These are phyloP conservation scores for Panus rudis DNA, from an alignment of 768 basidiomycete genomes.

Conservation along the genomic window DNA sequence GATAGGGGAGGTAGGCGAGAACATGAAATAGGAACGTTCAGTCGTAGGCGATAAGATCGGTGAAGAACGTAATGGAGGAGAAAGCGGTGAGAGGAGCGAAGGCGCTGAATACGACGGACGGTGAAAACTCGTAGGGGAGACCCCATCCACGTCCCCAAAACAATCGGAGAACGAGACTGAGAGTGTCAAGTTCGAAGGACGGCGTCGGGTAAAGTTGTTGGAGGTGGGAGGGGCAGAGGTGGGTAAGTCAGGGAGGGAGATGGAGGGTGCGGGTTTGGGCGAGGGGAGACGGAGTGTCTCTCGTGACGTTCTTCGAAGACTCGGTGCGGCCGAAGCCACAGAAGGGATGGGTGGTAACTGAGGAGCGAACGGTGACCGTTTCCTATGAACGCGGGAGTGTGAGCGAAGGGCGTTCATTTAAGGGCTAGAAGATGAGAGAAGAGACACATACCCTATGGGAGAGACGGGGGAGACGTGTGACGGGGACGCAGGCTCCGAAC, in stretches of 20 bases:
- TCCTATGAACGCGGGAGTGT: not conserved
- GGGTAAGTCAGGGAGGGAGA: conserved; percentile 42
- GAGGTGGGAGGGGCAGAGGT: conserved; percentile 4
- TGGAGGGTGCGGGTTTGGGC: conserved; percentile 52
- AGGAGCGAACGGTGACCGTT: not conserved
- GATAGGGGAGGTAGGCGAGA: conserved; percentile 14
- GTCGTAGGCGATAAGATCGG: conserved; percentile 14
- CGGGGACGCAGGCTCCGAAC: conserved; percentile 14
- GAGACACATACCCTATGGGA: not conserved
- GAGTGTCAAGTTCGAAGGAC: conserved; percentile 19
- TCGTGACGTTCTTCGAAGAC: conserved; percentile 29
- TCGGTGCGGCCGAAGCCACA: not conserved
- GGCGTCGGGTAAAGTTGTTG: conserved; percentile 6
- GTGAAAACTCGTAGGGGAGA: too few relatives aligned
- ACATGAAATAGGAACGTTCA: conserved; percentile 15
- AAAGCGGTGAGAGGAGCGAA: conserved; percentile 13
- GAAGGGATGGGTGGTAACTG: not conserved
- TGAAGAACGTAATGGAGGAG: conserved; percentile 11
- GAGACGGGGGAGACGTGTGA: not conserved
- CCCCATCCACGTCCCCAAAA: conserved; percentile 10
- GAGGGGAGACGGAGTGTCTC: conserved; percentile 49
- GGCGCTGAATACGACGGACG: conserved; percentile 20
- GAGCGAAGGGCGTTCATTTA: not conserved
- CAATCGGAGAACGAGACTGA: conserved; percentile 18
- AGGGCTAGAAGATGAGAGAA: conserved; percentile 10